A percentile compares a stretch with the other conserved stretches of the same genome.
Conservation (phyloP, 1,284 basidiomycete species). For the Malassezia sp. region DNA sequence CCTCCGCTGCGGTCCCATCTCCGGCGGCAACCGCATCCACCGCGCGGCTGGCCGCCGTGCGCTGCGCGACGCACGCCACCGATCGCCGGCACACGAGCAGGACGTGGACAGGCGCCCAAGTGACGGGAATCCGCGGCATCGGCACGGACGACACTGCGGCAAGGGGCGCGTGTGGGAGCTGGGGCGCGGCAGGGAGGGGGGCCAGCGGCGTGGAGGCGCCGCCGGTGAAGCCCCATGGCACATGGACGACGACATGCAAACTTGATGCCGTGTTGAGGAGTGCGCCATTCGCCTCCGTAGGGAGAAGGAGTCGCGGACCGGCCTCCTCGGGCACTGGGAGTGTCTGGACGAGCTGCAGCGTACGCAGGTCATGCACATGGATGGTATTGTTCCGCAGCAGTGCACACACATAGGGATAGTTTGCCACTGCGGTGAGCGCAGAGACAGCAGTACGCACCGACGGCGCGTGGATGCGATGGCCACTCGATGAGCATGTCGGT, state of each 20-base stretch:
- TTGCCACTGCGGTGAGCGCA: too few relatives aligned
- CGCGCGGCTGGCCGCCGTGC: not conserved
- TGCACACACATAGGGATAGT: conserved; percentile 25
- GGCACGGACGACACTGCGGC: too few relatives aligned
- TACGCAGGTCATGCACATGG: conserved; percentile 26
- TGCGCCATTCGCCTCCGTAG: not conserved
- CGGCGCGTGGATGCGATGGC: conserved; percentile 39
- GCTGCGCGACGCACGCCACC: not conserved
- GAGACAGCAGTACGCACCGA: too few relatives aligned
- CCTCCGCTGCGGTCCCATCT: not conserved
- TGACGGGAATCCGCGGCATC: too few relatives aligned
- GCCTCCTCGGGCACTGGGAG: conserved; percentile 23
- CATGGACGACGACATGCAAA: too few relatives aligned
- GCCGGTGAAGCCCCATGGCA: too few relatives aligned
- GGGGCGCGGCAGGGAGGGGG: too few relatives aligned
- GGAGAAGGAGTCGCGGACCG: conserved; percentile 24
- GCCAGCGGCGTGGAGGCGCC: too few relatives aligned
- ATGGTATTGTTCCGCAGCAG: conserved; percentile 39
- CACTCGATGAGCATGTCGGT: conserved; percentile 41
- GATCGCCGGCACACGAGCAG: conserved; percentile 1
- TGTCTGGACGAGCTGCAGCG: conserved; percentile 21
- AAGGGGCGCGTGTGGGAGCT: too few relatives aligned
- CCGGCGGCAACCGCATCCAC: not conserved
- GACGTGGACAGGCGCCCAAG: not conserved
- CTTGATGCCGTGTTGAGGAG: too few relatives aligned